phyloP scores from a whole-genome alignment of 2,329 filamentous ascomycete genomes.

The Triangularia verruculosa region DNA sequence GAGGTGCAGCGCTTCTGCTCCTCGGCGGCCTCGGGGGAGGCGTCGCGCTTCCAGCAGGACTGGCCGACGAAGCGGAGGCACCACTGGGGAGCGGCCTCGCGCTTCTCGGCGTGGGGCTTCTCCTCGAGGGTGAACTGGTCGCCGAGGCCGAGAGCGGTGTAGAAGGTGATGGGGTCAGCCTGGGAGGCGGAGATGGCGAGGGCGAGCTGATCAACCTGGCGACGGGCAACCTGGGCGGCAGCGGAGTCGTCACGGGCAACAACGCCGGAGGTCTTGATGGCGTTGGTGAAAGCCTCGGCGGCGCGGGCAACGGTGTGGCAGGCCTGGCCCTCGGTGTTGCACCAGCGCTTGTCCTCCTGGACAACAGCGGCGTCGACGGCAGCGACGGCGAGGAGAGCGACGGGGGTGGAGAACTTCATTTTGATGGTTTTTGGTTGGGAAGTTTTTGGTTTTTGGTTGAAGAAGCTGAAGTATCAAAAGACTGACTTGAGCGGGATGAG shows the following conservation, averaged over 20 bases:
- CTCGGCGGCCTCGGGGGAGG: constrained; percentile 22
- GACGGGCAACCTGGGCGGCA: constrained; percentile 38
- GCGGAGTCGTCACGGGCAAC: constrained; percentile 36
- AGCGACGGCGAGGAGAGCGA: constrained; percentile 27
- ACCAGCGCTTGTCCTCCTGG: constrained; percentile 26
- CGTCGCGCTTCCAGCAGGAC: constrained; percentile 37
- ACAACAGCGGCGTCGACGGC: constrained; percentile 31
- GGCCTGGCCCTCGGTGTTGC: constrained; percentile 20
- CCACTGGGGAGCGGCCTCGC: constrained; percentile 26
- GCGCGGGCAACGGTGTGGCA: constrained; percentile 38
- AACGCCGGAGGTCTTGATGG: constrained; percentile 29
- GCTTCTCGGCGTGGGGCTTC: constrained; percentile 22
- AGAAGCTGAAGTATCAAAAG: constrained; percentile 4
- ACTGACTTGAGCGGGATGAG: constrained; percentile 11
- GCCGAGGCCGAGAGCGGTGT: constrained; percentile 32
- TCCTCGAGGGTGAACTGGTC: constrained; percentile 25
- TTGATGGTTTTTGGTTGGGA: constrained; percentile 10
- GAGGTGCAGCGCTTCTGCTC: constrained; percentile 25
- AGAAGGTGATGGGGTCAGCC: constrained; percentile 33
- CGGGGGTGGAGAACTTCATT: constrained; percentile 33
- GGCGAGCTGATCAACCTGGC: constrained; percentile 40
- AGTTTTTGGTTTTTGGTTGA: constrained; percentile 7
- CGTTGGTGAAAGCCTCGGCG: constrained; percentile 33
- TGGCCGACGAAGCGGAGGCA: constrained; percentile 36
- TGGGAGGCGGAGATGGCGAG: constrained; percentile 34